Conservation (phyloP, 1,284 basidiomycete genomes). For the Boletellus dicymbophilus region DNA sequence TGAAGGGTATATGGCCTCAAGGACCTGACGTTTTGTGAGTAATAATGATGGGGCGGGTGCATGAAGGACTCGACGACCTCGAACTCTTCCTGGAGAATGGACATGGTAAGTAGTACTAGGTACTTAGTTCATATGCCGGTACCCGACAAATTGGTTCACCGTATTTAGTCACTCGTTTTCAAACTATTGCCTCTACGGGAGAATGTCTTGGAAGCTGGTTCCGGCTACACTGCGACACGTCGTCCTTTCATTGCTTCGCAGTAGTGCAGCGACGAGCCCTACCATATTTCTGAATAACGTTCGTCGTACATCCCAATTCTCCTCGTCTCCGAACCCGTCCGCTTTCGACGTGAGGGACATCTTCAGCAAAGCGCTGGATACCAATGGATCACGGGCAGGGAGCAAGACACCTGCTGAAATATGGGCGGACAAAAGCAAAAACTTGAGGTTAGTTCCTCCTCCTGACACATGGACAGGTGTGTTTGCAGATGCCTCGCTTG, state of each 20-base stretch:
- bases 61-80: slow-evolving; percentile 57
- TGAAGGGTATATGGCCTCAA: slow-evolving; percentile 95
- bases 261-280: neutral
- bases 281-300: slow-evolving; percentile 1
- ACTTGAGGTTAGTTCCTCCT: slow-evolving; percentile 25
- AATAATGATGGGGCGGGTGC: slow-evolving; percentile 1
- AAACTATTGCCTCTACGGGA: neutral
- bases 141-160: slow-evolving; percentile 26
- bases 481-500: neutral
- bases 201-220: slow-evolving; percentile 25
- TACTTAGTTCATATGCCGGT: slow-evolving; percentile 47
- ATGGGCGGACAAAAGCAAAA: slow-evolving; percentile 38
- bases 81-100: slow-evolving; percentile 80
- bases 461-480: slow-evolving; percentile 32
- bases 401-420: slow-evolving; percentile 31
- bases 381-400: slow-evolving; percentile 14
- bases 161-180: slow-evolving; percentile 21
- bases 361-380: slow-evolving; percentile 16
- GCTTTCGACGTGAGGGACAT: slow-evolving; percentile 17
- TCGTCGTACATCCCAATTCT: slow-evolving; percentile 11
- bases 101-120: slow-evolving; percentile 23
- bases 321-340: neutral
- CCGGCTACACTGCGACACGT: slow-evolving; percentile 16
- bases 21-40: slow-evolving; percentile 57
- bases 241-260: neutral